phyloP scores from a whole-genome alignment of 441 rosid species.

The Corymbia citriodora region DNA sequence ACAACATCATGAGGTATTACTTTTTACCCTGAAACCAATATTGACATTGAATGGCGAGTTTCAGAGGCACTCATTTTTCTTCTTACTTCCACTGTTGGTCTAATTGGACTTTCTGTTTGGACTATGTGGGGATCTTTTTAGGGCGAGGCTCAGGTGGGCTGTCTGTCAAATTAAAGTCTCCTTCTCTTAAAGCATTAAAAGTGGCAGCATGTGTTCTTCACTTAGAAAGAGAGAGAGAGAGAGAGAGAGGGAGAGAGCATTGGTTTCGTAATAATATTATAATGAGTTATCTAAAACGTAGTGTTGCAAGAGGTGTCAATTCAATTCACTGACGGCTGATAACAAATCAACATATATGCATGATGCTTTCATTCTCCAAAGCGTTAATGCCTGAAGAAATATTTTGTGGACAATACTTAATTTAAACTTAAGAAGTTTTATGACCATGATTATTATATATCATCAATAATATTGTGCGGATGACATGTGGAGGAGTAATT shows the following conservation, averaged over 20 bases:
- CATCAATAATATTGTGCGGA: neutral
- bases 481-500: neutral
- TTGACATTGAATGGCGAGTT: neutral
- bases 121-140: slow-evolving; percentile 29
- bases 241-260: neutral
- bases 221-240: neutral
- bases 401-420: neutral
- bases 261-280: neutral
- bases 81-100: slow-evolving; percentile 14
- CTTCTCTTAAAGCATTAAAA: slow-evolving; percentile 21
- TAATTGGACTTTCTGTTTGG: slow-evolving; percentile 41
- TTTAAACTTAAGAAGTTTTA: neutral
- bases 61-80: slow-evolving; percentile 12
- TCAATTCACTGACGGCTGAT: neutral
- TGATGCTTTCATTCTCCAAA: neutral
- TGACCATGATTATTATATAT: neutral
- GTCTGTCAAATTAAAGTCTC: slow-evolving; percentile 12
- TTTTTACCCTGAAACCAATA: slow-evolving; percentile 7
- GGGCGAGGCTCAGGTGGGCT: slow-evolving; percentile 13
- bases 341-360: neutral
- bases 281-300: slow-evolving; percentile 14
- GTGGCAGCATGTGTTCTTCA: neutral
- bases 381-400: neutral
- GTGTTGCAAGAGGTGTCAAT: neutral
- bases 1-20: neutral